Evolutionary conservation across 306 rosid genomes (phyloP).

Genomic region (Cicer arietinum): DNA sequence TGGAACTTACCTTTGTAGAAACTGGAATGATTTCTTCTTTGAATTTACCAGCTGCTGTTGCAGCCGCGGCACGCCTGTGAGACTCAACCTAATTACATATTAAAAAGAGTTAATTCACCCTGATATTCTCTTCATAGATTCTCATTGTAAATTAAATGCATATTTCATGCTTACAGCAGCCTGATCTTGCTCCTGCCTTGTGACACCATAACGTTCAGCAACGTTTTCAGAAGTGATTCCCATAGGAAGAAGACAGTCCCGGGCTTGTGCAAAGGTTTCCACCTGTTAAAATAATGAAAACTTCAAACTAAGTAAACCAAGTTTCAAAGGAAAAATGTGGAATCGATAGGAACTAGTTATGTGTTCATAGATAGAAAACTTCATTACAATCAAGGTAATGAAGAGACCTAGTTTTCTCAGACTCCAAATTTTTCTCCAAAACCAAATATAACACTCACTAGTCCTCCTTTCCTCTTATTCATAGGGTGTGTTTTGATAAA

Average conservation of each 20-base stretch:
- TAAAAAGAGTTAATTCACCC: conserved; percentile 8
- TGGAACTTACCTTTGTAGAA: conserved; percentile 69
- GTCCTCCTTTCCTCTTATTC: conserved; percentile 1
- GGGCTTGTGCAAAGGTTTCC: conserved; percentile 68
- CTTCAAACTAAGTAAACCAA: conserved; percentile 21
- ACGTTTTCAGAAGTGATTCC: conserved; percentile 95
- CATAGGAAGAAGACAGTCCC: conserved; percentile 92
- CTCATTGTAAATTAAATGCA: conserved; percentile 31
- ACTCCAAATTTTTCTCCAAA: not conserved
- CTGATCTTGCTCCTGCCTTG: conserved; percentile 85
- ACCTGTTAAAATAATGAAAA: conserved; percentile 50
- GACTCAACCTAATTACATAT: conserved; percentile 72
- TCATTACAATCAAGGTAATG: not conserved
- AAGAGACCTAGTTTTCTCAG: not conserved
- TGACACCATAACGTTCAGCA: conserved; percentile 76
- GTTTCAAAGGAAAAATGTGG: conserved; percentile 2
- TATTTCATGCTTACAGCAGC: conserved; percentile 77
- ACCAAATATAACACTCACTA: not conserved
- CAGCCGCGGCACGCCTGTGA: conserved; percentile 88
- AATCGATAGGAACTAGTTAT: not conserved
- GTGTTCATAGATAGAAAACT: not conserved
- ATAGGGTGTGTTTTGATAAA: not conserved
- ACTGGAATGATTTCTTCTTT: conserved; percentile 89
- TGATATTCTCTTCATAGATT: not conserved
- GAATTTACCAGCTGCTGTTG: conserved; percentile 83